Base-by-base conservation (phyloP, 2,329 filamentous ascomycete species). In the Xylaria polymorpha region DNA sequence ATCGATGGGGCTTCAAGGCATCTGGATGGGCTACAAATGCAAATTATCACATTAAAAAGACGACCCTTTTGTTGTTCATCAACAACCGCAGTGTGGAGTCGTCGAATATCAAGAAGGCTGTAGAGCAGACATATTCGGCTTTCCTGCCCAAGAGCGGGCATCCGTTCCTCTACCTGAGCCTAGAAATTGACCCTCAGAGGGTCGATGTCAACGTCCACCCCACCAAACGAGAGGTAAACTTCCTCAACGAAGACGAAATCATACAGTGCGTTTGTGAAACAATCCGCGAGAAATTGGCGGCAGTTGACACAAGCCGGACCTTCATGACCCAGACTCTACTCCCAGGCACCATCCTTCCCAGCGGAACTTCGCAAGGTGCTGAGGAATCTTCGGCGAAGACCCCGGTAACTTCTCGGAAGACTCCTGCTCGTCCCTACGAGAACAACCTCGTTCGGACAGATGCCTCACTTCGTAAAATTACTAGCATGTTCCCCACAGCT, bases 201-300 rank as follows among this genome's bases (percentile, higher is more conserved):
- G 94, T 99, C 4, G 96, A 99, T 79, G 97, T 99, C 77, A 99
- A 99, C 74, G 92, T 99, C 0, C 96, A 99, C 79, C 96, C 96
- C 0, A 99, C 96, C 0, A 99, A 99, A 80, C 87, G 94, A 60
- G 95, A 99, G 78, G 96, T 99, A 22, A 96, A 98, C 77, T 98
- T 99, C 75, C 85, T 99, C 25, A 97, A 98, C 70, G 96, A 99
- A 79, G 96, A 99, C 72, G 96, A 99, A 74, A 97, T 99, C 55
- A 92, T 96, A 56, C 92, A 96, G 72, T 87, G 88, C 15, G 90
- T 99, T 4, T 98, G 94, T 81, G 88, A 91, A 69, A 88, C 92
- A 62, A 92, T 99, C 25, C 88, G 92, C 61, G 85, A 88, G 9
- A 91, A 91, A 73, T 86, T 99, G 4, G 92, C 94, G 12, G 91